These are phyloP conservation scores for Aureobasidium zeae DNA, from an alignment of 2,329 filamentous ascomycete genomes.

Conservation along the genomic window DNA sequence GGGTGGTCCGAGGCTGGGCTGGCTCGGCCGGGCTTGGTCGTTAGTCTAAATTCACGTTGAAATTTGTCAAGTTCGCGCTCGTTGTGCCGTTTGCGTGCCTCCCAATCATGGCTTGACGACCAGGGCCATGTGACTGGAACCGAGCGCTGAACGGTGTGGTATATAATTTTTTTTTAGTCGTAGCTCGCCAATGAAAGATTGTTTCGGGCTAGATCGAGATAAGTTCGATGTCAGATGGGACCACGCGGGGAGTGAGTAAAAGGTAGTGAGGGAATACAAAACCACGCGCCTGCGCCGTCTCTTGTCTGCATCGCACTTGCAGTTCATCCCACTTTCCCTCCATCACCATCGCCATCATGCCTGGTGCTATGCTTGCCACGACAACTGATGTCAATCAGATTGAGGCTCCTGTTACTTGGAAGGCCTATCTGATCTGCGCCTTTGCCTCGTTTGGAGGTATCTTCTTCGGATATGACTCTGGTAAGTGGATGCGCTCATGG, in stretches of 20 bases:
- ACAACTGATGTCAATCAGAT: slow-evolving; percentile 46
- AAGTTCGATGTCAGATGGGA: slow-evolving; percentile 5
- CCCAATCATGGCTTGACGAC: slow-evolving; percentile 15
- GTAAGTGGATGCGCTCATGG: neutral
- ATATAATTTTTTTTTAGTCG: slow-evolving; percentile 10
- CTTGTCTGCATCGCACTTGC: neutral
- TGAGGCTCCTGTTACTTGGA: slow-evolving; percentile 40
- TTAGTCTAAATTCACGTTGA: slow-evolving; percentile 12
- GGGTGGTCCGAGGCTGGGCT: slow-evolving; percentile 13
- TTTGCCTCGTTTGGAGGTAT: slow-evolving; percentile 48
- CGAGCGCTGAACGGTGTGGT: slow-evolving; percentile 14
- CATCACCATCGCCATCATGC: slow-evolving; percentile 13
- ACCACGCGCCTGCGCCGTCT: neutral
- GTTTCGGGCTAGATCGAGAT: slow-evolving; percentile 10
- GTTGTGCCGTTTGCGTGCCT: slow-evolving; percentile 5
- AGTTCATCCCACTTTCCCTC: slow-evolving; percentile 1
- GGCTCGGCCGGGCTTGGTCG: slow-evolving; percentile 3
- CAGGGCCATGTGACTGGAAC: slow-evolving; percentile 13
- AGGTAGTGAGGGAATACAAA: slow-evolving; percentile 7
- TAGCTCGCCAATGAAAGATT: slow-evolving; percentile 11
- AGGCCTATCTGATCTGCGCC: slow-evolving; percentile 34
- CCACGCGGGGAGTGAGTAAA: slow-evolving; percentile 9
- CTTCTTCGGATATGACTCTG: slow-evolving; percentile 72
- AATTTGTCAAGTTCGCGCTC: slow-evolving; percentile 12
- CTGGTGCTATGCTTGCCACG: slow-evolving; percentile 26